These are phyloP conservation scores for Moricandia arvensis DNA, from an alignment of 345 rosid species.

Conservation along the genomic window DNA sequence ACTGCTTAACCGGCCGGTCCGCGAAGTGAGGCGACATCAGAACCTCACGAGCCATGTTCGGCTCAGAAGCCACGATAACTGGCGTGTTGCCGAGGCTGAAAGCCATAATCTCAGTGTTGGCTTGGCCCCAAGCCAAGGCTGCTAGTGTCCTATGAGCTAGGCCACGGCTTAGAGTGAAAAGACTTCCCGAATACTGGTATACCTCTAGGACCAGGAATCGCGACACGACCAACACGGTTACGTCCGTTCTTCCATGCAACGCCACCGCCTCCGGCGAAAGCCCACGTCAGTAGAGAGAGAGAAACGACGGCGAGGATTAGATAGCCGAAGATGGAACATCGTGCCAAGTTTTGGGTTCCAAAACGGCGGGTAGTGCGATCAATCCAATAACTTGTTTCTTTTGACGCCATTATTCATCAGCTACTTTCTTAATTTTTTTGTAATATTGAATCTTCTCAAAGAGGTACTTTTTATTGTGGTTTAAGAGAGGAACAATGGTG, in stretches of 20 bases:
- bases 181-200: constrained; percentile 75
- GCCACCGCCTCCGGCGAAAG: constrained; percentile 66
- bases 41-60: constrained; percentile 66
- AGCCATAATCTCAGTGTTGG: constrained; percentile 66
- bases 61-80: constrained; percentile 67
- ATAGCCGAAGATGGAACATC: constrained; percentile 40
- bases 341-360: constrained; percentile 39
- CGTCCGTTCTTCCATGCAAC: constrained; percentile 70
- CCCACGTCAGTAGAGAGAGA: constrained; percentile 54
- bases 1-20: constrained; percentile 83
- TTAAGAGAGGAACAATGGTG: constrained; percentile 23
- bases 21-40: constrained; percentile 64
- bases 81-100: constrained; percentile 80
- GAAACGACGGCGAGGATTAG: constrained; percentile 42
- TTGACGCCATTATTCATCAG: constrained; percentile 38
- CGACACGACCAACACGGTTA: constrained; percentile 41
- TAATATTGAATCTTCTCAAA: constrained; percentile 24
- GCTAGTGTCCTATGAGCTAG: constrained; percentile 71
- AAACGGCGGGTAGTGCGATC: constrained; percentile 58
- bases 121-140: constrained; percentile 52
- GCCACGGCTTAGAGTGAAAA: constrained; percentile 60
- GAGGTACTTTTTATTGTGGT: neutral
- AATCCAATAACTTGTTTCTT: constrained; percentile 62
- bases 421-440: constrained; percentile 6
- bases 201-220: constrained; percentile 72